Base-by-base conservation (phyloP, 2,329 filamentous ascomycete species). In the Metarhizium robertsii region DNA sequence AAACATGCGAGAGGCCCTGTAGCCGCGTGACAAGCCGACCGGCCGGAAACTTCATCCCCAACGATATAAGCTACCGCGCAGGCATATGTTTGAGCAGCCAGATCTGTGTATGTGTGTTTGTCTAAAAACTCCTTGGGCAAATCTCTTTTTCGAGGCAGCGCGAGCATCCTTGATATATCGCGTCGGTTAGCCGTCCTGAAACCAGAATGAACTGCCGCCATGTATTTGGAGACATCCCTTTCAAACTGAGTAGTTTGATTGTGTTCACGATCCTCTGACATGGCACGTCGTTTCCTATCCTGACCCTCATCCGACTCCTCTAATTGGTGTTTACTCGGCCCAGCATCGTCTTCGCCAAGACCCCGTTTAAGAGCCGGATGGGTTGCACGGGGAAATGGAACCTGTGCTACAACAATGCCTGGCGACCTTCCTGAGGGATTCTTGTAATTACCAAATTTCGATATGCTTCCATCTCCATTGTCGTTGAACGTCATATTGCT, bases 381-480 rank as follows among this genome's bases (percentile, higher is more conserved):
- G 30, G 61, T 59, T 25, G 49, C 49, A 16, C 59, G 38, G 1
- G 65, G 56, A 3, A 65, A 57, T 18, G 62, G 61, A 2, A 61
- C 58, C n/a, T 55, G 61, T 2, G 67, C 68, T 2, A 69, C 51
- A 10, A 71, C 54, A 4, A 71, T 63, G 6, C 57, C 66, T 8
- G 68, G 66, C 1, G 64, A 62, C 6, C 55, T 42, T 14, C 60
- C 59, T n/a, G 36, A 50, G 16, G 43, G 30, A 42, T 62, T 67
- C 25, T 55, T 58, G 53, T 69, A 69, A 10, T 3, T 55, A 10
- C 61, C 61, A 3, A 71, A 45, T 10, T 65, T 57, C 16, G 68
- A 65, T 10, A 75, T 52, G 0, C 72, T 75, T 2, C 73, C 73
- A 10, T 75, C 73, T 3, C 61, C 61, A 32, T 75, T 75, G 53